phyloP scores from a whole-genome alignment of 345 rosid genomes.

The Capsella bursapastoris region DNA sequence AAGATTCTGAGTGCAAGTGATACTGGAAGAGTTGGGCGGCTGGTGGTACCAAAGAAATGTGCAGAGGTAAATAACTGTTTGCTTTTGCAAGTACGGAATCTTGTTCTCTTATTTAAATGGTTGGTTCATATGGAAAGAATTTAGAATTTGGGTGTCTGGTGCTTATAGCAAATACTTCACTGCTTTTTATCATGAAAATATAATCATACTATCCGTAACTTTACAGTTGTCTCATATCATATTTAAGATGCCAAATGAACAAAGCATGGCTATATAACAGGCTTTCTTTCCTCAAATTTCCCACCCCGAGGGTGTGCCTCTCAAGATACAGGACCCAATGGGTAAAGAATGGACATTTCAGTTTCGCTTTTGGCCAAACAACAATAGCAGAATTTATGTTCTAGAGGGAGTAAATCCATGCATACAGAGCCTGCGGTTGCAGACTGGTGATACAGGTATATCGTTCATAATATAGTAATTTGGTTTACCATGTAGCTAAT shows the following conservation, averaged over 20 bases:
- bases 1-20: slow-evolving; percentile 97
- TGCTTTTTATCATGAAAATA: slow-evolving; percentile 10
- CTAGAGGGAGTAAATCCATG: slow-evolving; percentile 93
- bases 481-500: slow-evolving; percentile 31
- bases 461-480: slow-evolving; percentile 12
- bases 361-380: slow-evolving; percentile 97
- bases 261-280: slow-evolving; percentile 51
- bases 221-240: slow-evolving; percentile 19
- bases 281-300: slow-evolving; percentile 86
- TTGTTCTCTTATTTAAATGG: slow-evolving; percentile 17
- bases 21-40: slow-evolving; percentile 88
- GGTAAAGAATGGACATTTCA: slow-evolving; percentile 97
- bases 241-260: slow-evolving; percentile 21
- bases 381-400: slow-evolving; percentile 91
- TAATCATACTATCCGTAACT: slow-evolving; percentile 31
- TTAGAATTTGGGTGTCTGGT: slow-evolving; percentile 24
- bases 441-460: slow-evolving; percentile 96
- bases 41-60: slow-evolving; percentile 91
- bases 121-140: slow-evolving; percentile 21
- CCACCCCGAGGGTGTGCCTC: slow-evolving; percentile 90
- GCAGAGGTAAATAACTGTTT: slow-evolving; percentile 77
- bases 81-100: slow-evolving; percentile 26
- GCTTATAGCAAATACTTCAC: slow-evolving; percentile 33
- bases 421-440: slow-evolving; percentile 92
- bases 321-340: slow-evolving; percentile 86